A percentile compares a stretch with the other conserved stretches of the same genome.
These are phyloP conservation scores for Salvia hispanica DNA, from an alignment of 257 asterid genomes.

Conservation along the genomic window DNA sequence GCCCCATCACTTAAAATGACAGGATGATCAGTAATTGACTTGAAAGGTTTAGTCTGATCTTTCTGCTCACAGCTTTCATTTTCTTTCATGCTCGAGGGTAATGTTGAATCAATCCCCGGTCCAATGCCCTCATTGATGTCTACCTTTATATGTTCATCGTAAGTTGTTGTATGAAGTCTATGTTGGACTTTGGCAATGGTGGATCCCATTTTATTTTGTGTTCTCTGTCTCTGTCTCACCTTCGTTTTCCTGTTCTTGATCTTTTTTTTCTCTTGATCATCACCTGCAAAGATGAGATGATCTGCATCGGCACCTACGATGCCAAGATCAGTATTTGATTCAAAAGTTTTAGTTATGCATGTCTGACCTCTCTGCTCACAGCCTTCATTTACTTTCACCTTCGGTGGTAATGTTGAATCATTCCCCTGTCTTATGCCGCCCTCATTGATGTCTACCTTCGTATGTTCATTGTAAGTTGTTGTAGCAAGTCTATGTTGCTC, in stretches of 20 bases:
- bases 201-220: too few relatives aligned
- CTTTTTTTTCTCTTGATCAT: too few relatives aligned
- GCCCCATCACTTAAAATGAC: constrained; percentile 8
- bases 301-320: not conserved
- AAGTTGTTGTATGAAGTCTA: too few relatives aligned
- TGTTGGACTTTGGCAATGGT: too few relatives aligned
- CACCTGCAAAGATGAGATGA: constrained; percentile 7
- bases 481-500: not conserved
- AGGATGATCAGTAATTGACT: constrained; percentile 21
- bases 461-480: not conserved
- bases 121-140: not conserved
- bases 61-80: constrained; percentile 16
- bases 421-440: not conserved
- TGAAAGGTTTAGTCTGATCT: constrained; percentile 26
- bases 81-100: constrained; percentile 15
- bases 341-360: constrained; percentile 12
- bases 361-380: constrained; percentile 25
- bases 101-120: constrained; percentile 14
- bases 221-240: too few relatives aligned
- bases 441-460: not conserved
- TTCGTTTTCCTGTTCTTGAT: too few relatives aligned
- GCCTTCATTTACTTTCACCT: constrained; percentile 9
- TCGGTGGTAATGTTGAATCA: constrained; percentile 16
- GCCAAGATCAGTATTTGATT: constrained; percentile 24
- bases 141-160: too few relatives aligned